Conservation (phyloP, 345 rosid species). For the Nephelium lappaceum region DNA sequence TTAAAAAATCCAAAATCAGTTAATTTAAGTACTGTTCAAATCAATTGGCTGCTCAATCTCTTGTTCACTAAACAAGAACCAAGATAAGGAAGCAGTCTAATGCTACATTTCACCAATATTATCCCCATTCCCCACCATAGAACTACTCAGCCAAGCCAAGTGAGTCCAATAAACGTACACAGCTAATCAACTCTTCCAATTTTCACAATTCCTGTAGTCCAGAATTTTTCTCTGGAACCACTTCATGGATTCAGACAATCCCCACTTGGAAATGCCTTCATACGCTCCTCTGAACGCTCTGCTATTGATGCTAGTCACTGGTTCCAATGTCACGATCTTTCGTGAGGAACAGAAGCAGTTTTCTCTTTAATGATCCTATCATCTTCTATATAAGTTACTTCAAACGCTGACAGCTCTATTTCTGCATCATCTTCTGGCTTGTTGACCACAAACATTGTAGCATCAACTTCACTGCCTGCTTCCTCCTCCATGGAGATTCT, state of each 20-base stretch:
- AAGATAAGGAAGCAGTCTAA: neutral
- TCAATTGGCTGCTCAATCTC: neutral
- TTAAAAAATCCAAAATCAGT: too few relatives aligned
- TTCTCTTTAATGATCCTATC: neutral
- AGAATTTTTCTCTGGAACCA: neutral
- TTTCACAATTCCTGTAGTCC: neutral
- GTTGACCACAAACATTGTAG: neutral
- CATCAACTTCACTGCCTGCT: neutral
- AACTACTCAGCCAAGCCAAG: neutral
- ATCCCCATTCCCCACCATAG: too few relatives aligned
- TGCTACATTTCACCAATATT: too few relatives aligned
- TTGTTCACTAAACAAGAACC: neutral
- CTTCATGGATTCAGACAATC: neutral
- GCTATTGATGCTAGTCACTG: neutral
- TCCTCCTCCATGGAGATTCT: neutral
- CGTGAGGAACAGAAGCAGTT: neutral
- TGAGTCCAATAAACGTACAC: neutral
- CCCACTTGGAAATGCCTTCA: neutral
- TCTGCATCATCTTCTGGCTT: constrained; percentile 3
- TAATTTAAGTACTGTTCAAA: too few relatives aligned
- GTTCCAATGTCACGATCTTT: neutral
- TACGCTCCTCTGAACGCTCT: neutral
- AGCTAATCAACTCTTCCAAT: neutral
- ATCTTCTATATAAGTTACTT: neutral
- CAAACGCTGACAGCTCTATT: neutral